Evolutionary conservation across 148 eudicot species (phyloP).

Genomic region (Spergularia marina): DNA sequence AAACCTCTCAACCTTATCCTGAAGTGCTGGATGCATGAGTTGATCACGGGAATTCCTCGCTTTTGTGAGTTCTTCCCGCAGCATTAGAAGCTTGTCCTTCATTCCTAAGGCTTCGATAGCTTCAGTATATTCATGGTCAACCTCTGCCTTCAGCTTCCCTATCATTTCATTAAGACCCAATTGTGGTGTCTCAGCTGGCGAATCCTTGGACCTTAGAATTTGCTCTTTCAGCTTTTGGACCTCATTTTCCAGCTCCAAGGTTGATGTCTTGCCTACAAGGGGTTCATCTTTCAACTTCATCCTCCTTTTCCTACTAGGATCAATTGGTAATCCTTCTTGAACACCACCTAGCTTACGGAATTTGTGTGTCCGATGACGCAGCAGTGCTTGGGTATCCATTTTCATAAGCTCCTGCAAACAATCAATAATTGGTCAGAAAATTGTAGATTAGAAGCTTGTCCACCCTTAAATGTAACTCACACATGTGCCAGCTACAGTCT

Average conservation of each 20-base stretch:
- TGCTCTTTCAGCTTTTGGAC: conserved; percentile 67
- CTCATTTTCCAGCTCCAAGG: conserved; percentile 59
- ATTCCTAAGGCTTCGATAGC: conserved; percentile 71
- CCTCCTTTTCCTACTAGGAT: conserved; percentile 52
- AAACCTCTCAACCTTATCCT: conserved; percentile 55
- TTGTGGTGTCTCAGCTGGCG: conserved; percentile 43
- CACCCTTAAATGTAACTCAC: neutral
- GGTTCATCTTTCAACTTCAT: conserved; percentile 69
- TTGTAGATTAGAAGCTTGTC: neutral
- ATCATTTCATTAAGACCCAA: conserved; percentile 57
- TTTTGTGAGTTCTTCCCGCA: conserved; percentile 64
- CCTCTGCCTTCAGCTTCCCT: conserved; percentile 52
- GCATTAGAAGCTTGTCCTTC: conserved; percentile 42
- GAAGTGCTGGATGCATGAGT: conserved; percentile 37
- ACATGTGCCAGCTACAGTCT: neutral
- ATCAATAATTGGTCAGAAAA: conserved; percentile 11
- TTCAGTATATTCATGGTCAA: conserved; percentile 58
- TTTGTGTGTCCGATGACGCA: conserved; percentile 60
- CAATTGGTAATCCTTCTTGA: conserved; percentile 64
- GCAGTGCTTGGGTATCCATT: conserved; percentile 63
- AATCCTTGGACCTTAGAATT: conserved; percentile 49
- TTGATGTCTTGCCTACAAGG: conserved; percentile 39
- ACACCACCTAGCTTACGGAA: conserved; percentile 75
- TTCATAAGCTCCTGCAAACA: conserved; percentile 62
- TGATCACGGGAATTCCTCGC: conserved; percentile 56